Percentiles rank a stretch among this genome's conserved stretches.
Conservation (phyloP, 2,329 filamentous ascomycete genomes). For the Colletotrichum lindemuthianum region DNA sequence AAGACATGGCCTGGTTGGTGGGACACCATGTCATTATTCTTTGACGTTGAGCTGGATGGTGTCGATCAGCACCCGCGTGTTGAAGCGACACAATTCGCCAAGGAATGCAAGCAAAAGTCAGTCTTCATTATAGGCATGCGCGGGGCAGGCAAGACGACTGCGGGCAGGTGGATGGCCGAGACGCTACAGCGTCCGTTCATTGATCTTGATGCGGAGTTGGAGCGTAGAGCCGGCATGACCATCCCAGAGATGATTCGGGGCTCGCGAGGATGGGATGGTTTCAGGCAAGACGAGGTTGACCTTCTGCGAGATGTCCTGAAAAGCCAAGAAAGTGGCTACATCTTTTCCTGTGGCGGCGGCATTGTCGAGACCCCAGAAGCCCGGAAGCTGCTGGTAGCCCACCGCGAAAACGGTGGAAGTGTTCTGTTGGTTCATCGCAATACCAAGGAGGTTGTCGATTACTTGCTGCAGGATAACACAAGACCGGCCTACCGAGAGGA, state of each 20-base stretch:
- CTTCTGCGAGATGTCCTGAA: conserved; percentile 78
- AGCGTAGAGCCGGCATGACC: conserved; percentile 75
- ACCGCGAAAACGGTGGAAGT: conserved; percentile 79
- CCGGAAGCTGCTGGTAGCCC: conserved; percentile 77
- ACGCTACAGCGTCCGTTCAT: conserved; percentile 80
- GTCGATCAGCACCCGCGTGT: conserved; percentile 62
- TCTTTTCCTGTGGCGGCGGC: conserved; percentile 95
- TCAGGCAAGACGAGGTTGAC: conserved; percentile 81
- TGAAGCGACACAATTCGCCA: conserved; percentile 36
- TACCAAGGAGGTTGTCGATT: conserved; percentile 88
- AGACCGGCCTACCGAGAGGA: conserved; percentile 93
- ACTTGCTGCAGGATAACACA: conserved; percentile 87
- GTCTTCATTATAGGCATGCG: conserved; percentile 98
- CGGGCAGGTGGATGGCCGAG: conserved; percentile 84
- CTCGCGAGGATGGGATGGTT: conserved; percentile 83
- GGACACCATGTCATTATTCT: conserved; percentile 85
- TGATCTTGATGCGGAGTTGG: conserved; percentile 89
- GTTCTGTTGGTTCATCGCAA: conserved; percentile 90
- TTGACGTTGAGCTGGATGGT: conserved; percentile 80
- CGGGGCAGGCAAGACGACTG: conserved; percentile 95
- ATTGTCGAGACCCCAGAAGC: conserved; percentile 88
- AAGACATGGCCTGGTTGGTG: conserved; percentile 99
- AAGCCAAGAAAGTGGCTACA: conserved; percentile 77
- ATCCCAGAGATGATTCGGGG: conserved; percentile 88
- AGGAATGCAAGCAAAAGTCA: conserved; percentile 63